A percentile compares a stretch with the other conserved stretches of the same genome.
These are phyloP conservation scores for Solanum hybrid DNA, from an alignment of 305 asterid genomes.

Conservation along the genomic window DNA sequence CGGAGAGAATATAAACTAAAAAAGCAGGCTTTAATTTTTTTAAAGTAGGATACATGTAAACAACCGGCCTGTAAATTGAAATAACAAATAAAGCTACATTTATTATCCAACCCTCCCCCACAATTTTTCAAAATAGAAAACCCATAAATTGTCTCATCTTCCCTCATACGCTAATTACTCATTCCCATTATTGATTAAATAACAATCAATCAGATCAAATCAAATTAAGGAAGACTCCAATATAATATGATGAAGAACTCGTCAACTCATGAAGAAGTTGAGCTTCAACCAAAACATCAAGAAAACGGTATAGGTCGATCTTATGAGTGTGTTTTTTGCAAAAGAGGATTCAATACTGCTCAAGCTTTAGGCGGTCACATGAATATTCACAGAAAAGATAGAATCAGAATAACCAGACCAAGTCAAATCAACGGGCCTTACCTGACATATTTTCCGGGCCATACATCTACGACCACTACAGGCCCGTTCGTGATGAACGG, in stretches of 20 bases:
- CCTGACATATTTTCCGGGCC: neutral
- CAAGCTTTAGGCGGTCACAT: conserved; percentile 6
- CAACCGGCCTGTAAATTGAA: neutral
- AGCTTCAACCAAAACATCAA: neutral
- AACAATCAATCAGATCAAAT: neutral
- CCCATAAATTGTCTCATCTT: neutral
- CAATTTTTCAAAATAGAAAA: neutral
- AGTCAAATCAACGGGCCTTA: neutral
- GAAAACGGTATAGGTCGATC: conserved; percentile 1
- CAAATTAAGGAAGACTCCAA: neutral
- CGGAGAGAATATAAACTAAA: accelerated
- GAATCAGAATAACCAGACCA: neutral
- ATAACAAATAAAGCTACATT: neutral
- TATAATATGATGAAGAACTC: neutral
- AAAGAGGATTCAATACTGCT: conserved; percentile 8
- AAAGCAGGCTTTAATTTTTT: no score
- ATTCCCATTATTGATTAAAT: neutral
- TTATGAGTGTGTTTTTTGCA: conserved; percentile 8
- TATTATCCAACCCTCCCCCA: neutral
- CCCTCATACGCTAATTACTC: neutral
- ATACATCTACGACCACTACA: neutral
- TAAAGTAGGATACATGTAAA: neutral
- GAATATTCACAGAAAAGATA: neutral
- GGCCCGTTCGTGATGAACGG: neutral
- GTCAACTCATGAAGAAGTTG: neutral